These are phyloP conservation scores for Fereydounia khargensis DNA, from an alignment of 1,284 basidiomycete species.

Conservation along the genomic window DNA sequence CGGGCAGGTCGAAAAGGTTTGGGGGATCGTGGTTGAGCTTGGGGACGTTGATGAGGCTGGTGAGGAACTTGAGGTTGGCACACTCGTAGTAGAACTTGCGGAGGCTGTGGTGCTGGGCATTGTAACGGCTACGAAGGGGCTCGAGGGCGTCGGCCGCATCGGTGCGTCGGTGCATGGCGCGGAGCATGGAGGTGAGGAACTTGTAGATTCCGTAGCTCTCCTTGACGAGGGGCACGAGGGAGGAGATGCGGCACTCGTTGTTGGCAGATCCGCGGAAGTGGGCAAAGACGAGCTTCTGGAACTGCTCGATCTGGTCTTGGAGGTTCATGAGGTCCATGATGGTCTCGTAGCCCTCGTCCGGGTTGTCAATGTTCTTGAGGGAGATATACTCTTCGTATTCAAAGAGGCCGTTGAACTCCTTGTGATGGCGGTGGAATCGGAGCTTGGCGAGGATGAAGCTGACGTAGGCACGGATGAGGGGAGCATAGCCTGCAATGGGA, in stretches of 20 bases:
- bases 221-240: slow-evolving; percentile 55
- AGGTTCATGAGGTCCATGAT: slow-evolving; percentile 58
- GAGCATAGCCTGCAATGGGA: slow-evolving; percentile 43
- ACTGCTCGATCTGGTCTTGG: slow-evolving; percentile 56
- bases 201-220: slow-evolving; percentile 58
- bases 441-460: slow-evolving; percentile 55
- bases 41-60: slow-evolving; percentile 56
- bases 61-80: slow-evolving; percentile 55
- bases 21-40: slow-evolving; percentile 56
- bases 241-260: slow-evolving; percentile 57
- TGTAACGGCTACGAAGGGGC: slow-evolving; percentile 53
- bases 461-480: slow-evolving; percentile 55
- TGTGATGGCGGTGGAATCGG: slow-evolving; percentile 56
- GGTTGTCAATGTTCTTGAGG: slow-evolving; percentile 58
- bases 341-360: slow-evolving; percentile 57
- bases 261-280: slow-evolving; percentile 50
- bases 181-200: slow-evolving; percentile 57
- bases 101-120: slow-evolving; percentile 51
- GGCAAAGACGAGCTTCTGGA: slow-evolving; percentile 56
- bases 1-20: slow-evolving; percentile 54
- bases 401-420: slow-evolving; percentile 57
- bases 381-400: slow-evolving; percentile 58
- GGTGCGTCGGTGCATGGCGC: slow-evolving; percentile 56
- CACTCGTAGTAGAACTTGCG: slow-evolving; percentile 57
- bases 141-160: slow-evolving; percentile 55